Base-by-base conservation (phyloP, 2,329 filamentous ascomycete genomes). In the Colletotrichum acutatum region DNA sequence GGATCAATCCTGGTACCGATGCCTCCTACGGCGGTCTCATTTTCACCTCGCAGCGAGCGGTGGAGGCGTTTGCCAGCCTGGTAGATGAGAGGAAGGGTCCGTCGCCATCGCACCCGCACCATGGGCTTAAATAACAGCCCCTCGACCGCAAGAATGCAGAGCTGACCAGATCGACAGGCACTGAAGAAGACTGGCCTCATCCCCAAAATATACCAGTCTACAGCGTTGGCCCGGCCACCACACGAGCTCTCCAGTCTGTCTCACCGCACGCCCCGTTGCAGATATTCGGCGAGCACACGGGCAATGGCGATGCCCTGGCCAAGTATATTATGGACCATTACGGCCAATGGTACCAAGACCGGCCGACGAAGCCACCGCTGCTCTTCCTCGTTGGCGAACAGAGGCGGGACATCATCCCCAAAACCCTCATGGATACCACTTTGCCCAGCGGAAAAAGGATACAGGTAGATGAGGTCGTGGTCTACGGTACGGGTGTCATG, bases 331-430 rank as follows among this genome's bases (percentile, higher is more conserved):
- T 97, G 6, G 83, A 91, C 2, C 93, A 98, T 80, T 97, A 98
- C 79, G 89, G 78, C 28, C 78, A 83, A 62, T 88, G 86, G 85
- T 87, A 90, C 75, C 75, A 79, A 46, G 80, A 80, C 49, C 79
- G 82, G 62, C 61, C 80, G 12, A 77, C 76, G 16, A 90, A 90
- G 77, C 91, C 90, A 0, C 89, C 93, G 0, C 81, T 98, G 5
- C 84, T 98, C 1, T 99, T 98, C 81, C 88, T 97, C 16, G 95
- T 97, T 0, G 97, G 97, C 24, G 96, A 98, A 80, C 94, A 95
- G 80, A 90, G 95, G 67, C 87, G 97, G 57, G 97, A 98, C 80
- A 91, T 98, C 76, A 98, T 99, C 75, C 95, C 97, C 1, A 94
- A 90, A 77, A 94, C 90, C 1, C 84, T 98, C 49, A 93, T 91